Conservation (phyloP, 805 yeast genomes). For the Maudiozyma bulderi region DNA sequence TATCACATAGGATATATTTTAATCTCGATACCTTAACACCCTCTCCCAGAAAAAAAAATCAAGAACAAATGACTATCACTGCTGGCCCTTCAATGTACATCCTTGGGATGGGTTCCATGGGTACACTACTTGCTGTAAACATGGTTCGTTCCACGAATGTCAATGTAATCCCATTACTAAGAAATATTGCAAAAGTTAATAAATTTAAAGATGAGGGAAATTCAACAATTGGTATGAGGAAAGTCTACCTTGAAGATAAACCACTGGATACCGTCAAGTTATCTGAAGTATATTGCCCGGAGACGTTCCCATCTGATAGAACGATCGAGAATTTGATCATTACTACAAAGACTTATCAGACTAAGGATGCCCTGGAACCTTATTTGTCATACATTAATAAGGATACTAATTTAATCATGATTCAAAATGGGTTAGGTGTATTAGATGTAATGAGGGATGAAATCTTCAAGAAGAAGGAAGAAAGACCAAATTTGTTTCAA, state of each 20-base stretch:
- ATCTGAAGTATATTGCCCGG: slow-evolving; percentile 16
- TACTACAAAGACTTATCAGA: slow-evolving; percentile 73
- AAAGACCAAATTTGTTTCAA: slow-evolving; percentile 54
- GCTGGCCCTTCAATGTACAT: slow-evolving; percentile 20
- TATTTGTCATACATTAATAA: slow-evolving; percentile 39
- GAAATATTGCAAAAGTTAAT: slow-evolving; percentile 19
- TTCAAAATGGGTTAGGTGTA: slow-evolving; percentile 90
- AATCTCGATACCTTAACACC: not conserved
- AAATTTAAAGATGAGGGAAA: slow-evolving; percentile 15
- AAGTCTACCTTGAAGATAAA: slow-evolving; percentile 13
- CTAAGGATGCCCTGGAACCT: slow-evolving; percentile 51
- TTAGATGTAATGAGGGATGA: slow-evolving; percentile 42
- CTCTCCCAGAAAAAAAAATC: not conserved
- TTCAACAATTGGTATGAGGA: slow-evolving; percentile 18
- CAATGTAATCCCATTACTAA: slow-evolving; percentile 24
- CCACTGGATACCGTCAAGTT: slow-evolving; percentile 8
- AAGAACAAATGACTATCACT: slow-evolving; percentile 10
- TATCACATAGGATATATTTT: too few relatives aligned
- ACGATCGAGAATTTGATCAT: slow-evolving; percentile 51
- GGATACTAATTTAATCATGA: slow-evolving; percentile 52
- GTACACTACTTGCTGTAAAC: slow-evolving; percentile 24
- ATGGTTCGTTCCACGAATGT: slow-evolving; percentile 17
- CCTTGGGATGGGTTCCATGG: slow-evolving; percentile 30
- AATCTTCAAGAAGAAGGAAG: slow-evolving; percentile 42
- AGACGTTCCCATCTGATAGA: slow-evolving; percentile 10